phyloP scores from a whole-genome alignment of 108 stramenopile species.

The Fragilaria crotonensis region DNA sequence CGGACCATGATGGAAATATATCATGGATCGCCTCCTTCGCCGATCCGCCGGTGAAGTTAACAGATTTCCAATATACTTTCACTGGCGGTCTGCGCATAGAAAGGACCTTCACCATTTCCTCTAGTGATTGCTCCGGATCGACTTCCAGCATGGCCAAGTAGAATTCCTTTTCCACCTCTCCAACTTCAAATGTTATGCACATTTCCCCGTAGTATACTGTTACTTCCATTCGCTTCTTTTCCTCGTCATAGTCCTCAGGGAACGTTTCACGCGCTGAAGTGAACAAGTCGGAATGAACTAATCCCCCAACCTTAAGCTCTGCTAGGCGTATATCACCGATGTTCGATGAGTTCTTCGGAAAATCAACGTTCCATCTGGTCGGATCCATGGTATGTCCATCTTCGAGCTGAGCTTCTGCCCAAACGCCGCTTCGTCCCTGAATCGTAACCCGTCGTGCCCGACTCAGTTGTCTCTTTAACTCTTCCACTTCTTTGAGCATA shows the following conservation, averaged over 20 bases:
- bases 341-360: background rate
- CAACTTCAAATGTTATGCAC: background rate
- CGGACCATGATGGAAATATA: no score
- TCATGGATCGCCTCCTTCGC: no score
- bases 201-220: background rate
- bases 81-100: background rate
- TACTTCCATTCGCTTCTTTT: background rate
- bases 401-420: constrained; percentile 14
- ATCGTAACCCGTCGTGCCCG: constrained; percentile 22
- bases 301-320: background rate
- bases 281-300: background rate
- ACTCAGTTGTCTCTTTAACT: constrained; percentile 13
- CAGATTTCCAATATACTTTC: background rate
- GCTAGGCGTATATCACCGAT: background rate
- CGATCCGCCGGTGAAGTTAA: no score
- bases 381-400: background rate
- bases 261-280: background rate
- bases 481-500: constrained; percentile 21
- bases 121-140: background rate
- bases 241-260: background rate
- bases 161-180: background rate
- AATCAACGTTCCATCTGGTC: background rate
- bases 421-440: constrained; percentile 21
- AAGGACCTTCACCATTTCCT: background rate
- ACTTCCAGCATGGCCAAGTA: background rate